Conservation (phyloP, 441 rosid species). For the Gossypium schwendimanii region DNA sequence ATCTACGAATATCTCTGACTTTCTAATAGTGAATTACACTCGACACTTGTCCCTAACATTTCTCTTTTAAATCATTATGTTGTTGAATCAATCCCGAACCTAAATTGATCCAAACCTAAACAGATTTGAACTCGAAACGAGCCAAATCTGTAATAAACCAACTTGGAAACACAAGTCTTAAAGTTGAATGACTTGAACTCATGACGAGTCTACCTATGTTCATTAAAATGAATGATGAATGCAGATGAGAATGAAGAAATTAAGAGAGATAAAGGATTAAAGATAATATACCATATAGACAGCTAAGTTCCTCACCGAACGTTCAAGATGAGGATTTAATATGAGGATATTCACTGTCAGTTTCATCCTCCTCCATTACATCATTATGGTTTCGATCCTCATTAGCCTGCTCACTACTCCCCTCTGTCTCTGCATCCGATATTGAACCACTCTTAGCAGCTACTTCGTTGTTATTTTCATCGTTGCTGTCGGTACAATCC, state of each 20-base stretch:
- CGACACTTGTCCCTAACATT: neutral
- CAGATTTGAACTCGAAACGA: no score
- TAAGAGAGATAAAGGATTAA: neutral
- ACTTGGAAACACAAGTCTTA: no score
- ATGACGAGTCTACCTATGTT: neutral
- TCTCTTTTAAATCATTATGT: conserved; percentile 13
- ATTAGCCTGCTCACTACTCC: conserved; percentile 30
- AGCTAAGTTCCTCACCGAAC: neutral
- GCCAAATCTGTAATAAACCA: no score
- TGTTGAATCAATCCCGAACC: neutral
- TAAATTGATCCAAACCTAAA: no score
- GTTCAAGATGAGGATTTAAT: neutral
- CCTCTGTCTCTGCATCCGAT: conserved; percentile 46
- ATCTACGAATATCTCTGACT: conserved; percentile 26
- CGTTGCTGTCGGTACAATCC: conserved; percentile 41
- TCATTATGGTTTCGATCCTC: conserved; percentile 26
- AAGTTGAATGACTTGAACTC: no score
- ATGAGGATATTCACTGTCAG: conserved; percentile 36
- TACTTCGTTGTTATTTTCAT: conserved; percentile 18
- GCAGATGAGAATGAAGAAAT: neutral
- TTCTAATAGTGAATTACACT: neutral
- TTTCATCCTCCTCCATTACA: conserved; percentile 56
- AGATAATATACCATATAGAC: neutral
- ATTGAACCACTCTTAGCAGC: conserved; percentile 22
- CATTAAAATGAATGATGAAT: neutral